phyloP scores from a whole-genome alignment of 495 filamentous ascomycete genomes.

The Podospora pseudocomata region DNA sequence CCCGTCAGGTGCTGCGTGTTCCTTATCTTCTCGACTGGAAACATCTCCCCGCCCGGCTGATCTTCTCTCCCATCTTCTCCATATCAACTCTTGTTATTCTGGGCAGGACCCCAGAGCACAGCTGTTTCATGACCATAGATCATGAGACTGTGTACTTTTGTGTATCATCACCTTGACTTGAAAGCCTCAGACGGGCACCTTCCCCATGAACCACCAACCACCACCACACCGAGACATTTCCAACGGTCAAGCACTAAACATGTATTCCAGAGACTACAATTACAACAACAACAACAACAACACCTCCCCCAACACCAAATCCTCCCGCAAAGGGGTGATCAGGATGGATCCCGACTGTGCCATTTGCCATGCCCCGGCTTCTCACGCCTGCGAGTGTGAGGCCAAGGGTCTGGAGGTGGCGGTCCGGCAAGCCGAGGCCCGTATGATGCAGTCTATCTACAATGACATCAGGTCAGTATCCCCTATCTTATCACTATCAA shows the following conservation, averaged over 20 bases:
- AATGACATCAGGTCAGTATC: constrained; percentile 58
- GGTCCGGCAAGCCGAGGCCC: constrained; percentile 60
- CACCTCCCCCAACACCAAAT: background rate
- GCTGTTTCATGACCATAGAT: constrained; percentile 31
- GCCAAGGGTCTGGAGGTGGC: constrained; percentile 63
- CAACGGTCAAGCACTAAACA: constrained; percentile 43
- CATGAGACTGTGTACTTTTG: constrained; percentile 25
- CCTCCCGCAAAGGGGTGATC: constrained; percentile 45
- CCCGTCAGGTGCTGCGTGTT: constrained; percentile 17
- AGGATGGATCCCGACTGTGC: constrained; percentile 69
- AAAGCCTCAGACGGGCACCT: constrained; percentile 12
- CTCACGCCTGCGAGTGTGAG: constrained; percentile 64
- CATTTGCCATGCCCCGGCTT: constrained; percentile 62
- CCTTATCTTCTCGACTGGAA: constrained; percentile 16
- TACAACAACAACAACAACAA: constrained; percentile 22
- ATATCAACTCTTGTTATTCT: constrained; percentile 23
- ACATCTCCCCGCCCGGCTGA: constrained; percentile 23
- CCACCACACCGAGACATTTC: constrained; percentile 29
- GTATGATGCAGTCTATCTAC: constrained; percentile 60
- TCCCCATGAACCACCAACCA: constrained; percentile 26
- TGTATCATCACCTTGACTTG: constrained; percentile 29
- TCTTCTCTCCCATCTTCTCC: constrained; percentile 25
- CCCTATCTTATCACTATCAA: background rate
- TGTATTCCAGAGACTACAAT: constrained; percentile 47
- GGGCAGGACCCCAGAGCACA: constrained; percentile 30